A percentile compares a stretch with the other conserved stretches of the same genome.
phyloP scores from a whole-genome alignment of 192 early-diverging fungal species.

The Gamsiella multidivaricata region DNA sequence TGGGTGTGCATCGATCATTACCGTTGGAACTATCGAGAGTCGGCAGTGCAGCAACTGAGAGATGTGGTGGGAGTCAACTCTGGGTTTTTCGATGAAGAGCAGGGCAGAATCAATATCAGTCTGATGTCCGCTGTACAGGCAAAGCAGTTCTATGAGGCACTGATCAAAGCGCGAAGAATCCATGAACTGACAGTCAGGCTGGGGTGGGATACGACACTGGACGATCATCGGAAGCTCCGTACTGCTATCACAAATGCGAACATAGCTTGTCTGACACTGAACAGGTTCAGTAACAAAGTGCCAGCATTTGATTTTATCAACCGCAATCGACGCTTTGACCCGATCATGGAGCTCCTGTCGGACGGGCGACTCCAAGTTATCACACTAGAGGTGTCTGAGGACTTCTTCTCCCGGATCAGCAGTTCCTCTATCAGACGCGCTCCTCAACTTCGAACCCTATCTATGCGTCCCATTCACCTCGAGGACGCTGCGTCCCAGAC shows the following conservation, averaged over 20 bases:
- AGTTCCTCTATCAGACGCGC: too few relatives aligned
- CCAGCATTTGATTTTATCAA: not conserved
- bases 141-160: slow-evolving; percentile 6
- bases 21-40: slow-evolving; percentile 1
- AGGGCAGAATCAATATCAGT: not conserved
- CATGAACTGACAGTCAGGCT: not conserved
- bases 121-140: not conserved
- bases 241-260: not conserved
- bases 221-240: not conserved
- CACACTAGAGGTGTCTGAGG: too few relatives aligned
- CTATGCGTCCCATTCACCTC: too few relatives aligned
- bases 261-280: not conserved
- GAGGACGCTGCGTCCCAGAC: too few relatives aligned
- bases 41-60: not conserved
- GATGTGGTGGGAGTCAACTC: not conserved
- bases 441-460: too few relatives aligned
- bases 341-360: not conserved
- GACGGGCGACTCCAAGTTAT: too few relatives aligned
- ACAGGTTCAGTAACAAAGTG: not conserved
- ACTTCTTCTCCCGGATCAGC: too few relatives aligned
- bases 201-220: slow-evolving; percentile 1
- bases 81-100: not conserved
- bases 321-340: not conserved
- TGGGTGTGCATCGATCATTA: slow-evolving; percentile 19
- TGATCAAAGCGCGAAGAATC: not conserved